phyloP scores from a whole-genome alignment of 1,284 basidiomycete genomes.

The Leccinum huronense region DNA sequence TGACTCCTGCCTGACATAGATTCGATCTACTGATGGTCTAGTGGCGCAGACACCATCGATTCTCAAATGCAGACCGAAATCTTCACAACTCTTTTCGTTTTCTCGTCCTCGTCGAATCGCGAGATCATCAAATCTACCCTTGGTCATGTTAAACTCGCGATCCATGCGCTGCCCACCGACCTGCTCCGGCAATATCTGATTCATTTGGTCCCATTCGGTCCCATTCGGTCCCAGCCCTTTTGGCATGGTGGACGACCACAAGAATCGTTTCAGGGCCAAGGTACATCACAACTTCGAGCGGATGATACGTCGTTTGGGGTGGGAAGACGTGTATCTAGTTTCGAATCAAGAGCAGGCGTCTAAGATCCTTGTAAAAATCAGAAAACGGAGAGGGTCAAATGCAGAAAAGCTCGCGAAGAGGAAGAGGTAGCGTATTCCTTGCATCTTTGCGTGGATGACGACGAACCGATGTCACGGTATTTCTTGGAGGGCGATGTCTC shows the following conservation, averaged over 20 bases:
- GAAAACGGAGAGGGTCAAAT: conserved; percentile 74
- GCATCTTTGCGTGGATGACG: conserved; percentile 84
- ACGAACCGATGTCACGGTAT: conserved; percentile 84
- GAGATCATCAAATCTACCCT: conserved; percentile 98
- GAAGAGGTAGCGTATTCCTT: conserved; percentile 44
- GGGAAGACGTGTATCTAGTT: conserved; percentile 76
- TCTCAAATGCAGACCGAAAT: conserved; percentile 83
- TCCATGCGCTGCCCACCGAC: conserved; percentile 77
- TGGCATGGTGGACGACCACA: conserved; percentile 95
- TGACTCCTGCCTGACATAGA: background rate
- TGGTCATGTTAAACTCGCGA: conserved; percentile 92
- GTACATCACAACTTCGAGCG: conserved; percentile 97
- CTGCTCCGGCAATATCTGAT: conserved; percentile 76
- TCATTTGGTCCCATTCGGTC: conserved; percentile 40
- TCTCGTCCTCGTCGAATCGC: conserved; percentile 89
- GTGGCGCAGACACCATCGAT: conserved; percentile 63
- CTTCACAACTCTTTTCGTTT: conserved; percentile 84
- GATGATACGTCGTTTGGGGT: conserved; percentile 89
- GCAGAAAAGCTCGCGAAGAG: conserved; percentile 58
- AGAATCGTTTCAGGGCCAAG: conserved; percentile 98
- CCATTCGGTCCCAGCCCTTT: conserved; percentile 68
- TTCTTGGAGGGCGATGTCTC: conserved; percentile 82
- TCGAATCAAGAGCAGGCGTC: conserved; percentile 76
- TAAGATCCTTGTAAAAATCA: conserved; percentile 55
- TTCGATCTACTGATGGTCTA: conserved; percentile 5